Percentiles rank a stretch among this genome's conserved stretches.
phyloP scores from a whole-genome alignment of 805 yeast species.

The Dipodascus albidus region DNA sequence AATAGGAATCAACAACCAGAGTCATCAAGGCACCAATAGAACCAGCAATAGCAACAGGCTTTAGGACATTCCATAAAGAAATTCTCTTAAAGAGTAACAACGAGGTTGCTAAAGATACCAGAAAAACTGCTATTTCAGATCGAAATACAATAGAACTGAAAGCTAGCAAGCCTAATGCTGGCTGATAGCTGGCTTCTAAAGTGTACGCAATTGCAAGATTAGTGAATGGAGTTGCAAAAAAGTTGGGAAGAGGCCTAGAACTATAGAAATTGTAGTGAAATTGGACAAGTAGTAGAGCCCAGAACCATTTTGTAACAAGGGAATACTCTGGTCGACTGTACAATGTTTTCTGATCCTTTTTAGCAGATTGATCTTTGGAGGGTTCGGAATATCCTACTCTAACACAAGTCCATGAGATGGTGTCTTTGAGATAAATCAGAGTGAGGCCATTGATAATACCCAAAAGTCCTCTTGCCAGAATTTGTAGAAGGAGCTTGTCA shows the following conservation, averaged over 20 bases:
- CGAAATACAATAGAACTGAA: conserved; percentile 62
- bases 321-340: conserved; percentile 3
- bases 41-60: conserved; percentile 33
- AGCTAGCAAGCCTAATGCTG: conserved; percentile 42
- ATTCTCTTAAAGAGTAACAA: conserved; percentile 37
- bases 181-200: conserved; percentile 37
- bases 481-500: conserved; percentile 40
- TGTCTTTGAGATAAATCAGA: conserved; percentile 39
- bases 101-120: conserved; percentile 33
- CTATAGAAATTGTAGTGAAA: conserved; percentile 74
- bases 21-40: conserved; percentile 39
- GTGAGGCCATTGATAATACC: conserved; percentile 51
- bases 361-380: neutral
- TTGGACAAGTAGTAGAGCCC: conserved; percentile 48
- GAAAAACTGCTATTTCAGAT: conserved; percentile 50
- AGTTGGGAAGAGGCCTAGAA: conserved; percentile 81
- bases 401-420: conserved; percentile 16
- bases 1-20: conserved; percentile 52
- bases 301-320: conserved; percentile 37
- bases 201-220: conserved; percentile 41
- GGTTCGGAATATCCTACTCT: conserved; percentile 15
- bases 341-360: conserved; percentile 3
- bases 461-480: conserved; percentile 44
- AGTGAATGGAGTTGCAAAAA: conserved; percentile 64
- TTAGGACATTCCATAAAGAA: conserved; percentile 26